Conservation (phyloP, 345 rosid genomes). For the Brassica incana region DNA sequence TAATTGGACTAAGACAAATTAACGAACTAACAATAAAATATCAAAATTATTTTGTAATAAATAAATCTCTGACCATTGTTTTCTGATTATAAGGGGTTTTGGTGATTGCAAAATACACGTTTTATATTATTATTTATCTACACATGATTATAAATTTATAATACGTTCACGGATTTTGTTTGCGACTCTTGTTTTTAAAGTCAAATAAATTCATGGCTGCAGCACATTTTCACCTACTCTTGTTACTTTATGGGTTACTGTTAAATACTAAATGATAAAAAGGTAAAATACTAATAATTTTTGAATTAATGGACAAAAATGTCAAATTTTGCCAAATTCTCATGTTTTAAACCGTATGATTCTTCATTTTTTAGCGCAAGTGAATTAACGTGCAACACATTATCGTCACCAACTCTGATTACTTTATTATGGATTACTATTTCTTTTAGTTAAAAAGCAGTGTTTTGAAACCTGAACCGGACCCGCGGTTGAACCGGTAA, state of each 20-base stretch:
- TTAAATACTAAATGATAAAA: not conserved
- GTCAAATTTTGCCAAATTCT: not conserved
- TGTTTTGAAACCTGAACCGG: too few relatives aligned
- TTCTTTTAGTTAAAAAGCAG: not conserved
- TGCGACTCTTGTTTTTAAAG: not conserved
- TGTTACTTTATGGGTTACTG: not conserved
- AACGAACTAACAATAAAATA: not conserved
- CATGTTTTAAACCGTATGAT: not conserved
- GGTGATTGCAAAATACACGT: not conserved
- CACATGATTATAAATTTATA: not conserved
- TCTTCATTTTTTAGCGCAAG: not conserved
- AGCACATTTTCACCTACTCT: not conserved
- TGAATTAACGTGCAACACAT: not conserved
- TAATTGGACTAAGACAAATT: not conserved
- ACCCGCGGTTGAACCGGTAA: too few relatives aligned
- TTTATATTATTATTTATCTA: not conserved
- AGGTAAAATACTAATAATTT: not conserved
- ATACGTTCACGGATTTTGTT: not conserved
- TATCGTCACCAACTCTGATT: slow-evolving; percentile 8
- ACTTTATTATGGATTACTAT: slow-evolving; percentile 6
- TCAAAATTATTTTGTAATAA: not conserved
- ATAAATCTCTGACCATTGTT: not conserved
- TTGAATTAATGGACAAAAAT: not conserved
- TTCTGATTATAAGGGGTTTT: not conserved
- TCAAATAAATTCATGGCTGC: not conserved